Base-by-base conservation (phyloP, 768 basidiomycete genomes). In the Russula abietina region DNA sequence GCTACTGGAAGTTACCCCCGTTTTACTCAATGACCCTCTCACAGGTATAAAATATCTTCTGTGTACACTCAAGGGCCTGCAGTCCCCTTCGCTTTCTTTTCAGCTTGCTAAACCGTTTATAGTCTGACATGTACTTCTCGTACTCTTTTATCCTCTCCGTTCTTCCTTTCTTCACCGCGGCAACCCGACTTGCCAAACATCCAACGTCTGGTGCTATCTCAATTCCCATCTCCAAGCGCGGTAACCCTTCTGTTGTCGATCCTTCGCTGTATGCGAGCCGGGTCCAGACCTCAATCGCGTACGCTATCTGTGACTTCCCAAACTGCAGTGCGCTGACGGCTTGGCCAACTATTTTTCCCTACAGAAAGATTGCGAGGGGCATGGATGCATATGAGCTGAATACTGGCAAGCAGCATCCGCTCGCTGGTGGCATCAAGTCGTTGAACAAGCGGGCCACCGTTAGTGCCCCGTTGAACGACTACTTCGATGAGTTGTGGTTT, bases 341-440 rank as follows among this genome's bases (percentile, higher is more conserved):
- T 22, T 38, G n/a, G 16, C 7, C 1, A 5, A 19, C 11, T 17
- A 3, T n/a, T 30, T n/a, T n/a, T 30, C 30, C 33, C 30, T 17
- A 26, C 36, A 65, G 64, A 19, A 65, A 63, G 56, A 63, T 63
- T 26, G 8, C 46, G 0, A 19, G 26, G 9, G 55, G 64, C 19
- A 43, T 63, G n/a, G n/a, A 6, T 16, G 32, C 33, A 3, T 65
- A 33, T 39, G 10, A 57, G 50, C 9, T 19, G 16, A 65, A 65
- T 38, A 49, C 12, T 7, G 50, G 55, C 10, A 16, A 7, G 0
- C 3, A 1, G 6, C 61, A 65, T 9, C 55, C 62, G 3, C 24
- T 55, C 3, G 56, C 48, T 38, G 30, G 16, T 17, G 46, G 32
- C 3, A n/a, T 56, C 32, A n/a, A n/a, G n/a, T n/a, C n/a, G n/a